Conservation (phyloP, 2,329 filamentous ascomycete species). For the Lachnum nothofagi region DNA sequence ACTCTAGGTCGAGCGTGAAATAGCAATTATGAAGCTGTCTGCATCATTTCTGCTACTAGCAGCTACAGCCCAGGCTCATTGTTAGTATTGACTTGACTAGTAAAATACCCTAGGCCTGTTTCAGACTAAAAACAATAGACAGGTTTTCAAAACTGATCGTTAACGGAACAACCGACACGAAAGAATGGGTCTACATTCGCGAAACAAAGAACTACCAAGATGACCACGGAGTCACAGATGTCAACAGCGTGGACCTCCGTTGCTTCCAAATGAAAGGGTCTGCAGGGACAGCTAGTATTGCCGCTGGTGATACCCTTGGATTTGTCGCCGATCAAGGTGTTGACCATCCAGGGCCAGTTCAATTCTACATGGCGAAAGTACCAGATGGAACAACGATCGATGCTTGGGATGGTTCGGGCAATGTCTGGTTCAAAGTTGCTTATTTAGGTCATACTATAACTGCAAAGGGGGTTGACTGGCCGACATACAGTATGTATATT, state of each 20-base stretch:
- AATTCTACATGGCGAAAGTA: conserved; percentile 7
- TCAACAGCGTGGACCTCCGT: conserved; percentile 5
- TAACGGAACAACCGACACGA: conserved; percentile 1
- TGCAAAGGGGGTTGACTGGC: conserved; percentile 7
- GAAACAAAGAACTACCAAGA: conserved; percentile 10
- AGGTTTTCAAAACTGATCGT: conserved; percentile 8
- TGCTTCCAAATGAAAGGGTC: conserved; percentile 5
- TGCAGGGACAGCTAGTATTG: background rate
- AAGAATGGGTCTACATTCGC: conserved; percentile 7
- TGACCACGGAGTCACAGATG: conserved; percentile 5
- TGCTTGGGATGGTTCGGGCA: conserved; percentile 12
- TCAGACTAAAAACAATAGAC: background rate
- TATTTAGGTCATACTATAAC: conserved; percentile 3
- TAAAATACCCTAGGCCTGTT: no score
- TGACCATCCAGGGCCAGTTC: conserved; percentile 5
- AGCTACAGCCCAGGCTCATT: background rate
- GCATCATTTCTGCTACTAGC: no score
- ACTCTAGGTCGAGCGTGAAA: no score
- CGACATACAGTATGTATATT: conserved; percentile 12
- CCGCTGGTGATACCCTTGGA: conserved; percentile 2
- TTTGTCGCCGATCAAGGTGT: conserved; percentile 8
- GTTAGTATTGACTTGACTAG: background rate
- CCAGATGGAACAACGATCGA: conserved; percentile 5
- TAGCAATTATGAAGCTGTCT: no score
- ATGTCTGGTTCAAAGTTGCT: conserved; percentile 19